Percentiles rank a stretch among this genome's conserved stretches.
Evolutionary conservation across 306 rosid species (phyloP).

Genomic region (Vicia faba): DNA sequence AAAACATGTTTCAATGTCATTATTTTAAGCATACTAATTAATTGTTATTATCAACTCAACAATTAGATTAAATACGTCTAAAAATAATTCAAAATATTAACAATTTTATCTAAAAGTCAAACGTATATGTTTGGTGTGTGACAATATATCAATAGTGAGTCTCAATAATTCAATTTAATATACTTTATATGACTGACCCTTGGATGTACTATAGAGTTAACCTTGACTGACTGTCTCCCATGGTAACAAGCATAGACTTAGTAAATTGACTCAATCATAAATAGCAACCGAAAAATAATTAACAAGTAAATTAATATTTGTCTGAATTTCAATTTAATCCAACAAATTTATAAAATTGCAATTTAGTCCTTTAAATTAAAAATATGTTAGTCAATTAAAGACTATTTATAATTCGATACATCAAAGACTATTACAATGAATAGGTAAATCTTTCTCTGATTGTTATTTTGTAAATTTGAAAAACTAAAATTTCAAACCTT

Average conservation of each 20-base stretch:
- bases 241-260: background rate
- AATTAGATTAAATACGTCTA: background rate
- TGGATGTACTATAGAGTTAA: slow-evolving; percentile 31
- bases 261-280: slow-evolving; percentile 33
- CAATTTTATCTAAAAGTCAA: slow-evolving; percentile 26
- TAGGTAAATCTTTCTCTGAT: too few relatives aligned
- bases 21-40: background rate
- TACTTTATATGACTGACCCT: slow-evolving; percentile 20
- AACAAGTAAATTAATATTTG: too few relatives aligned
- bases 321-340: too few relatives aligned
- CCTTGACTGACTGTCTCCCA: slow-evolving; percentile 12
- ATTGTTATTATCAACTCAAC: slow-evolving; percentile 1
- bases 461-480: too few relatives aligned
- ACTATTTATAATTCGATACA: too few relatives aligned
- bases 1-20: background rate
- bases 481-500: too few relatives aligned
- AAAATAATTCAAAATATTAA: background rate
- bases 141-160: background rate
- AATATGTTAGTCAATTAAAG: too few relatives aligned
- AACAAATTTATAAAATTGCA: too few relatives aligned
- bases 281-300: background rate
- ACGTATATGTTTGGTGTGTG: background rate
- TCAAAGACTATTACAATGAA: too few relatives aligned
- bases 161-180: slow-evolving; percentile 15
- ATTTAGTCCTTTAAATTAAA: too few relatives aligned